Evolutionary conservation across 108 stramenopile species (phyloP).

Genomic region (Skeletonema marinoi): DNA sequence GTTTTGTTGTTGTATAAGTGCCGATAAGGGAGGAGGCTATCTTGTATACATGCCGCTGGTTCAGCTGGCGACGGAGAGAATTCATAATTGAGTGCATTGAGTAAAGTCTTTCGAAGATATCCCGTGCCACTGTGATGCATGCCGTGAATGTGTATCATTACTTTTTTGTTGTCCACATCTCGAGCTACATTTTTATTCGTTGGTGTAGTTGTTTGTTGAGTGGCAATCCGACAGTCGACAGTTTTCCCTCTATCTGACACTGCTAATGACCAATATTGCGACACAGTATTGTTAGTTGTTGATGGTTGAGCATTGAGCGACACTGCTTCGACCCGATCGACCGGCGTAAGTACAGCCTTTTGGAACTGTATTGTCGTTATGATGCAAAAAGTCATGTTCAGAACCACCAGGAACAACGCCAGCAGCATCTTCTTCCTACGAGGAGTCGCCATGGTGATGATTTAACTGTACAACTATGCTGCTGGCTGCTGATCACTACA

Average conservation of each 20-base stretch:
- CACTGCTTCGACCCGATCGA: neutral
- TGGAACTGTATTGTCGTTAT: neutral
- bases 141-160: slow-evolving; percentile 35
- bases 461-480: too few species aligned
- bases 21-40: slow-evolving; percentile 11
- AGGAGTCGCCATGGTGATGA: too few species aligned
- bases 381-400: neutral
- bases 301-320: neutral
- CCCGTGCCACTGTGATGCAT: slow-evolving; percentile 36
- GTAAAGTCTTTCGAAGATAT: slow-evolving; percentile 25
- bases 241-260: neutral
- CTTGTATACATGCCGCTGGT: slow-evolving; percentile 9
- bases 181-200: neutral
- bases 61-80: slow-evolving; percentile 14
- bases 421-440: neutral
- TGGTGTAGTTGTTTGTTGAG: neutral
- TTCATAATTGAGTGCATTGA: slow-evolving; percentile 11
- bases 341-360: neutral
- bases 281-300: neutral
- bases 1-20: neutral
- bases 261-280: slow-evolving; percentile 3
- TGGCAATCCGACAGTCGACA: slow-evolving; percentile 3
- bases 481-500: too few species aligned
- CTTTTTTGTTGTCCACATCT: slow-evolving; percentile 15
- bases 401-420: neutral